phyloP scores from a whole-genome alignment of 2,329 filamentous ascomycete genomes.

The Fusarium sp. region DNA sequence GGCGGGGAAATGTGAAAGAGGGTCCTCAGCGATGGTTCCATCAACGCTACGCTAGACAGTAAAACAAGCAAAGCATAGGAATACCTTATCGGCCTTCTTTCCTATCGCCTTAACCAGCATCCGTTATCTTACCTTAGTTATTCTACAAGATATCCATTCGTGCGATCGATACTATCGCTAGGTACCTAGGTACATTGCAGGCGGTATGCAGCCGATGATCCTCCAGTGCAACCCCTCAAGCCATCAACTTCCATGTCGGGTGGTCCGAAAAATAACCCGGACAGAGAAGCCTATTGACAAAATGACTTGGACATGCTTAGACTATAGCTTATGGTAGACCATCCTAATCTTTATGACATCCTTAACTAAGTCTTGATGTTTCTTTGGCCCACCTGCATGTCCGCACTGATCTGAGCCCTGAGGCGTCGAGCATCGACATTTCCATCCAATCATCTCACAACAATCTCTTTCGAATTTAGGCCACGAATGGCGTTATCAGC shows the following conservation, averaged over 20 bases:
- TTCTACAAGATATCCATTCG: neutral
- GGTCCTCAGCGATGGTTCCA: neutral
- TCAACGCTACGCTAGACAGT: neutral
- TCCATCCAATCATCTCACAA: slow-evolving; percentile 31
- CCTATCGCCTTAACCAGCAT: neutral
- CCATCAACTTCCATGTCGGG: neutral
- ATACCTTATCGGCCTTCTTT: neutral
- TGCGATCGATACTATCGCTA: neutral
- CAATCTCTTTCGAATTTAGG: slow-evolving; percentile 42
- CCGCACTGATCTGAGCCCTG: slow-evolving; percentile 35
- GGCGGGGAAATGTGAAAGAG: slow-evolving; percentile 35
- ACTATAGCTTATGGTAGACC: too few relatives aligned
- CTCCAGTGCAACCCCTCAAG: neutral
- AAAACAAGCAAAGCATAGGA: neutral
- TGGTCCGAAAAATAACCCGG: too few relatives aligned
- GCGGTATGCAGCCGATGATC: neutral
- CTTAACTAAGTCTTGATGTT: too few relatives aligned
- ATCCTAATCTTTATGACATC: too few relatives aligned
- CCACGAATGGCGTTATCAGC: slow-evolving; percentile 46
- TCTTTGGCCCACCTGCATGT: neutral
- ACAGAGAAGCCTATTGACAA: too few relatives aligned
- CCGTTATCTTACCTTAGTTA: neutral
- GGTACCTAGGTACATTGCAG: neutral
- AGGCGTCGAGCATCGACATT: slow-evolving; percentile 3
- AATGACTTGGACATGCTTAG: too few relatives aligned